phyloP scores from a whole-genome alignment of 345 rosid species.

The Corymbia maculata region DNA sequence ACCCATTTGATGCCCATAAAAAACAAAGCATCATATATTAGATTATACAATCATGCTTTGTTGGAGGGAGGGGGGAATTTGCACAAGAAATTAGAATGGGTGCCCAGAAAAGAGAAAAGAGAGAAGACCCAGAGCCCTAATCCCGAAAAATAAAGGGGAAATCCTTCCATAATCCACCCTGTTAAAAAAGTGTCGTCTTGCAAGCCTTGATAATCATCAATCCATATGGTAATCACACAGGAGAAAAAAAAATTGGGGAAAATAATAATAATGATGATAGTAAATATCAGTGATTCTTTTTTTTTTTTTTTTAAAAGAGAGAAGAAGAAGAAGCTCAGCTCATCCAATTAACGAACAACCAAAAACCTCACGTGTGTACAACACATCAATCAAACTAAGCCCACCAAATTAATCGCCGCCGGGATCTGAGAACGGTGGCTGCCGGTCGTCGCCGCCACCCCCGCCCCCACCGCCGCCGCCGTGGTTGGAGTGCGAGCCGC shows the following conservation, averaged over 20 bases:
- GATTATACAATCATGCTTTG: not conserved
- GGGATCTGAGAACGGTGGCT: constrained; percentile 25
- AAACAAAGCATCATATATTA: not conserved
- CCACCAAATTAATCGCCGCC: not conserved
- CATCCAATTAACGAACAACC: not conserved
- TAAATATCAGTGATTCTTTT: not conserved
- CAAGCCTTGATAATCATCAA: not conserved
- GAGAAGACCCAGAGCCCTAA: not conserved
- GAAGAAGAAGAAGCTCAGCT: not conserved
- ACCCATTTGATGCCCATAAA: not conserved
- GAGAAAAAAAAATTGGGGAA: constrained; percentile 7
- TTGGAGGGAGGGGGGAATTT: not conserved
- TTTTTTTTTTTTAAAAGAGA: not conserved
- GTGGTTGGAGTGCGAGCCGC: constrained; percentile 62
- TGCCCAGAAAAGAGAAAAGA: not conserved
- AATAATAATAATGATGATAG: not conserved
- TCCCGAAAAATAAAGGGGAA: not conserved
- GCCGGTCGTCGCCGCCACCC: constrained; percentile 43
- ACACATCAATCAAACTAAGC: not conserved
- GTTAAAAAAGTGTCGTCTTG: not conserved
- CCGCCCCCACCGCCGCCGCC: constrained; percentile 56
- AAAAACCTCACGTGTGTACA: constrained; percentile 39
- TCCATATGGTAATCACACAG: constrained; percentile 23
- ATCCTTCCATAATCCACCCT: not conserved
- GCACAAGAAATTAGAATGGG: not conserved